Base-by-base conservation (phyloP, 495 filamentous ascomycete species). In the Aspergillus asperescens region DNA sequence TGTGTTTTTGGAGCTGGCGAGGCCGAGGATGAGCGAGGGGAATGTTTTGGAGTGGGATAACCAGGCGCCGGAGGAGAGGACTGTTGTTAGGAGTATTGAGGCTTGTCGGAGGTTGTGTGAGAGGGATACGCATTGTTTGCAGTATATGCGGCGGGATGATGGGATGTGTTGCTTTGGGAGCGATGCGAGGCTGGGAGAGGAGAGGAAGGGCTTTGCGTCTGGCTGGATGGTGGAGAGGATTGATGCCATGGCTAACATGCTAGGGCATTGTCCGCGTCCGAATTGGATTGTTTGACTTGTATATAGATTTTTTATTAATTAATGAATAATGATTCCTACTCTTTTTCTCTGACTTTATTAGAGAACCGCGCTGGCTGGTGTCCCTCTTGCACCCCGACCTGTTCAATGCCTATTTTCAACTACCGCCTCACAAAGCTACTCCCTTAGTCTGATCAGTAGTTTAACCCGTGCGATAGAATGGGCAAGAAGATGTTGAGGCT, bases 91-190 rank as follows among this genome's bases (percentile, higher is more conserved):
- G 31, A 58, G n/a, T 6, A 44, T 65, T 16, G 62, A 57, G 4
- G 68, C 69, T 27, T 78, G 73, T 41, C 65, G 62, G 34, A 58
- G 55, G 8, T 44, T 57, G 12, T 79, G 75, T 35, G 64, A 63
- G 19, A 54, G 52, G 7, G 53, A 69, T 5, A 29, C 54, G 9
- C 54, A 59, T 6, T 77, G 75, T 42, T 41, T 76, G 38, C 72
- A 74, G 52, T 77, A 72, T 40, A 62, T 64, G 5, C 54, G 70
- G 40, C 54, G 10, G 18, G 15, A 61, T 1, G 61, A 58, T 1
- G 52, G 63, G 6, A 53, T 54, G 9, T 71, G 70, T 47, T 65
- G 60, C 13, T 69, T 62, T 4, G 68, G 68, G 0, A 51, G 47
- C 0, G 46, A 53, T 31, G 53, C 54, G 0, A 18, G 59, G 9